Conservation (phyloP, 768 basidiomycete species). For the Serendipita vermifera region DNA sequence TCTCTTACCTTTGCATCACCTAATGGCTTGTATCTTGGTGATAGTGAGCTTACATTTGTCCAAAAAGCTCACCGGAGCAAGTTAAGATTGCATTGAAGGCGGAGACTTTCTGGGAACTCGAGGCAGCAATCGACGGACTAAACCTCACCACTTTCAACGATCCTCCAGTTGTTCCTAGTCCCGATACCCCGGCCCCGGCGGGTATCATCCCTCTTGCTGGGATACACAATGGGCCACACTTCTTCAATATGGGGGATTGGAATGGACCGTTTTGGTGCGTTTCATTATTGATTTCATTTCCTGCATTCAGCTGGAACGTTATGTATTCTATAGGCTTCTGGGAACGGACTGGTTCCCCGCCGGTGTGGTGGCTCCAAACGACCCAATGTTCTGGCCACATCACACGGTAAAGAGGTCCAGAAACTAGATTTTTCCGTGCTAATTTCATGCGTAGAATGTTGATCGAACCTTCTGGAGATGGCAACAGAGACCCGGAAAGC, state of each 20-base stretch:
- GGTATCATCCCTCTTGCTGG: not conserved
- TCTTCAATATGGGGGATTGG: not conserved
- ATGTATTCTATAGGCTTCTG: not conserved
- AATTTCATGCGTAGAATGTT: not conserved
- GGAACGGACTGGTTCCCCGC: not conserved
- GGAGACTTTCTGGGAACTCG: constrained; percentile 4
- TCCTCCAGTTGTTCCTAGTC: too few relatives aligned
- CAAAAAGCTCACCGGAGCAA: not conserved
- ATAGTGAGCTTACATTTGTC: not conserved
- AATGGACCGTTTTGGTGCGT: not conserved
- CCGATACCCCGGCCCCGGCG: too few relatives aligned
- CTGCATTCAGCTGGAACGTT: not conserved
- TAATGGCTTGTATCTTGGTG: not conserved
- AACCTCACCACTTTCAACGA: not conserved
- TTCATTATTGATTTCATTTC: not conserved
- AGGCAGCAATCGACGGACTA: not conserved
- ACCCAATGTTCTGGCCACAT: constrained; percentile 2
- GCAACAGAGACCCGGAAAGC: not conserved
- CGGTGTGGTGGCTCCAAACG: not conserved
- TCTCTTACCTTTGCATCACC: not conserved
- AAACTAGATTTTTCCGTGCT: too few relatives aligned
- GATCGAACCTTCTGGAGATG: not conserved
- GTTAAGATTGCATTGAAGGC: not conserved
- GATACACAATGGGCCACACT: constrained; percentile 2
- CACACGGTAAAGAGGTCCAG: not conserved